Base-by-base conservation (phyloP, 805 yeast species). In the Ogataea angusta region DNA sequence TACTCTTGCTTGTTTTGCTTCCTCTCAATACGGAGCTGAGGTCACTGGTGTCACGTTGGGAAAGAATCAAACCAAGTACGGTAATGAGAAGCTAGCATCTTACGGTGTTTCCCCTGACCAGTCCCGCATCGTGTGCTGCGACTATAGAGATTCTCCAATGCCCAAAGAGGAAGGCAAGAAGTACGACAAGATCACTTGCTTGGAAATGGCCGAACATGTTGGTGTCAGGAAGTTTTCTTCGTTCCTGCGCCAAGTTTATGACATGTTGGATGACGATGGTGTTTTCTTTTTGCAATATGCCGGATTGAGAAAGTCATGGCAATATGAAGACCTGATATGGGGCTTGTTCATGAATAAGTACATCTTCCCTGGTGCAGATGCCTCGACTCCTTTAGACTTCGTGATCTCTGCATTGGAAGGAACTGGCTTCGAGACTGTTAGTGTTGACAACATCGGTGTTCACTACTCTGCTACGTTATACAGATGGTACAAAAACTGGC, bases 311-410 rank as follows among this genome's bases (percentile, higher is more conserved):
- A 89, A 88, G 70, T 72, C 76, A 44, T 88, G 96, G 96, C 96
- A 88, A 70, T 88, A 86, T 67, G 96, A 88, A 70, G 96, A 88
- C 65, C 75, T 88, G 58, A 73, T 80, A 66, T 88, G 96, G 96
- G 96, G 96, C 56, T 72, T 89, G 62, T 88, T 88, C 68, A 89
- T 88, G 96, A 88, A 89, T 79, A 88, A 86, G 73, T 88, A 86
- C 68, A 83, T 88, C 62, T 88, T 88, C 87, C 96, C 96, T 31
- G 96, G 96, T 67, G 96, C 96, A 38, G 96, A 88, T 69, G 96
- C 96, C 34, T 86, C 95, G 6, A 89, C 96, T 42, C 96, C 96
- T 27, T 75, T 89, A 54, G 87, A 87, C 45, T 89, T 85, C 59
- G 91, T 87, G 49, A 72, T 81, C 46, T 76, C 83, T 48, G 70